Evolutionary conservation across 2,329 filamentous ascomycete genomes (phyloP).

Genomic region (Colletotrichum gloeosporioides): DNA sequence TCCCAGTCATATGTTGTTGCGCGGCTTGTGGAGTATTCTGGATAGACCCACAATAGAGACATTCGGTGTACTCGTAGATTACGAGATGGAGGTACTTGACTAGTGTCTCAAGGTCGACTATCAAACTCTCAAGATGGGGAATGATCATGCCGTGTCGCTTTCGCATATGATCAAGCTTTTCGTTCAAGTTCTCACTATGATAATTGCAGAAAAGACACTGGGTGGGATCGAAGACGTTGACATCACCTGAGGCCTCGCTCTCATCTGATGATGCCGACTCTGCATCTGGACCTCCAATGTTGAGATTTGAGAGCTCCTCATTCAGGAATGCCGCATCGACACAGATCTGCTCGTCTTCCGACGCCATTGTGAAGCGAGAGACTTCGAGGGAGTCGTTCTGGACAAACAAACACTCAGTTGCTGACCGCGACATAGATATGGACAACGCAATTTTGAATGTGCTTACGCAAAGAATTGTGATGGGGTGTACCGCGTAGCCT

Average conservation of each 20-base stretch:
- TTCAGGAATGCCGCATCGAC: not conserved
- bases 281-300: not conserved
- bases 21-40: slow-evolving; percentile 43
- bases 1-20: slow-evolving; percentile 56
- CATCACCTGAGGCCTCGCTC: not conserved
- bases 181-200: not conserved
- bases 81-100: not conserved
- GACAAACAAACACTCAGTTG: fast-evolving
- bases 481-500: not conserved
- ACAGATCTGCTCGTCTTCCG: not conserved
- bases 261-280: not conserved
- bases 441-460: not conserved
- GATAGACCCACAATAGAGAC: not conserved
- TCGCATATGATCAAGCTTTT: not conserved
- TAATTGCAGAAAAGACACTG: not conserved
- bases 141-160: not conserved
- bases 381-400: fast-evolving
- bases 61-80: not conserved
- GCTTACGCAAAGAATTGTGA: not conserved
- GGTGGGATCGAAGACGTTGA: not conserved
- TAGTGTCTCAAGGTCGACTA: not conserved
- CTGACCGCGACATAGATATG: not conserved
- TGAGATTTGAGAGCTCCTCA: not conserved
- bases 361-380: not conserved
- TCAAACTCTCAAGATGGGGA: not conserved